phyloP scores from a whole-genome alignment of 805 yeast genomes.

The Zygosaccharomyces lentus region DNA sequence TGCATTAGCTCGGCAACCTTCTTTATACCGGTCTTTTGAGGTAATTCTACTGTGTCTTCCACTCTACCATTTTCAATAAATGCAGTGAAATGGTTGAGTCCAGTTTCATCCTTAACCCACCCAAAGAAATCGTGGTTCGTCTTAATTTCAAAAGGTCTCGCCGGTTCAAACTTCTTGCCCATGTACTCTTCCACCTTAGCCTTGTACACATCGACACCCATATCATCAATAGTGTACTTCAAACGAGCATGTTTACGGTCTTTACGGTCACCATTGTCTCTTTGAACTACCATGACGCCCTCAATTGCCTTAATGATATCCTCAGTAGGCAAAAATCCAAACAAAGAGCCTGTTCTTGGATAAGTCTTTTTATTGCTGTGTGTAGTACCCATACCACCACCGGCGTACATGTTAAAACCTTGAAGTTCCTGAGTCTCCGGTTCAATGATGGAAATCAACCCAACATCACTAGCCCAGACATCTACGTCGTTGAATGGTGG shows the following conservation, averaged over 20 bases:
- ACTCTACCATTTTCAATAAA: slow-evolving; percentile 96
- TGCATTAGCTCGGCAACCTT: slow-evolving; percentile 69
- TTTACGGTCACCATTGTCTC: slow-evolving; percentile 91
- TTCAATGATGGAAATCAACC: slow-evolving; percentile 80
- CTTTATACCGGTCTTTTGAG: slow-evolving; percentile 82
- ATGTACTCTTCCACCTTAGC: slow-evolving; percentile 75
- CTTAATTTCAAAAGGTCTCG: slow-evolving; percentile 69
- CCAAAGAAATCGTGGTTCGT: slow-evolving; percentile 91
- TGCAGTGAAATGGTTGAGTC: slow-evolving; percentile 84
- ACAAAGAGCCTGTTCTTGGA: slow-evolving; percentile 86
- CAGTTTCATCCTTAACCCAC: slow-evolving; percentile 83
- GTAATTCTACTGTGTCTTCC: slow-evolving; percentile 85
- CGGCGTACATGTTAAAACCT: slow-evolving; percentile 87
- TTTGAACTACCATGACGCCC: slow-evolving; percentile 87
- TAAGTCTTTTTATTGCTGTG: slow-evolving; percentile 96
- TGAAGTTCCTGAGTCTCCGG: slow-evolving; percentile 52
- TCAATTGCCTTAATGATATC: slow-evolving; percentile 78
- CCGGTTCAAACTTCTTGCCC: slow-evolving; percentile 70
- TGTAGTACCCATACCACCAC: slow-evolving; percentile 99
- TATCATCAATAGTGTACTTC: slow-evolving; percentile 91
- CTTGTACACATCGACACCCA: slow-evolving; percentile 84
- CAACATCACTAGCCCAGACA: slow-evolving; percentile 93
- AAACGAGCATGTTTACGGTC: slow-evolving; percentile 97
- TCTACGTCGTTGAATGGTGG: slow-evolving; percentile 97
- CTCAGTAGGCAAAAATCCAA: slow-evolving; percentile 70